Evolutionary conservation across 106 monocot species (phyloP), one percentile per base, ranked within the genome.

Genomic region (Cymbidium sinense): DNA sequence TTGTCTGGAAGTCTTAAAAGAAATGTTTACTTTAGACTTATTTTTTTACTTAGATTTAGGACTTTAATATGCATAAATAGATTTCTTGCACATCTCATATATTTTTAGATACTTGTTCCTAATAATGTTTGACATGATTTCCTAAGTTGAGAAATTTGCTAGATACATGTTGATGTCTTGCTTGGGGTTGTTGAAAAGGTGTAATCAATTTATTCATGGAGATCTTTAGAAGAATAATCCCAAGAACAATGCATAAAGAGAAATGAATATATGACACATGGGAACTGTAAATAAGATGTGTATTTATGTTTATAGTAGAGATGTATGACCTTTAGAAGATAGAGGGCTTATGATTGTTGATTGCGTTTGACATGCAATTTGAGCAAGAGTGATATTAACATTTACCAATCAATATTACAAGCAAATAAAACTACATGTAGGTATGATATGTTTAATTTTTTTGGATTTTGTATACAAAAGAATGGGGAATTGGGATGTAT

Each of bases 181-280:
- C 31, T 67, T 67, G 3, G 23, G 58, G n/a, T 58, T 58, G 21
- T 58, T 58, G 23, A 58, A 7, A 58, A n/a, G 20, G 21, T 58
- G 20, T 8, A 58, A 13, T 67, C 67, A 67, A 67, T 29, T 67
- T 13, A 67, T 67, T 67, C n/a, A 13, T 67, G 33, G 33, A 67
- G 30, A 67, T 67, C 33, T 33, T 67, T 67, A 67, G 8, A 25
- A 62, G n/a, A 62, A 67, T 67, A 67, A 31, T 67, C 67, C 17
- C 6, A 33, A 4, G 15, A 33, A 67, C 4, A 58, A 67, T 1
- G 13, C 31, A 67, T 33, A 13, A 67, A 31, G 30, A 62, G 61
- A 34, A 33, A 33, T 4, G 33, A 33, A 67, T 67, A 33, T 33
- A 67, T 29, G 67, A 4, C 5, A 58, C 23, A 58, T 58, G 20